Evolutionary conservation across 306 rosid genomes (phyloP).

Genomic region (Trifolium fragiferum): DNA sequence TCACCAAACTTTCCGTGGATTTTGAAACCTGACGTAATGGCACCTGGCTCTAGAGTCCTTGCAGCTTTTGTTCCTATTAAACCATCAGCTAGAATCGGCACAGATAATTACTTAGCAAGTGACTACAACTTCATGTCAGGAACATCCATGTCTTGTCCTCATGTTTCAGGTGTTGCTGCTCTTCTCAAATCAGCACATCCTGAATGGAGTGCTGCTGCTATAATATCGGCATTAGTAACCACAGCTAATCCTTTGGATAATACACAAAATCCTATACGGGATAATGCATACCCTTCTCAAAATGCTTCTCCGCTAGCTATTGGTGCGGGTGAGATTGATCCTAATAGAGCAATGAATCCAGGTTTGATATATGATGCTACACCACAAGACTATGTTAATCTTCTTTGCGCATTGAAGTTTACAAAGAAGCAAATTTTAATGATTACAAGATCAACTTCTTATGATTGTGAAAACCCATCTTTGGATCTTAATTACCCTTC

Average conservation of each 20-base stretch:
- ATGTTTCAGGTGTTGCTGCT: slow-evolving; percentile 42
- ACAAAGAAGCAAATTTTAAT: slow-evolving; percentile 43
- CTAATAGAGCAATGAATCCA: slow-evolving; percentile 61
- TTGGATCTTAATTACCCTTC: slow-evolving; percentile 62
- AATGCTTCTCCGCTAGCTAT: slow-evolving; percentile 56
- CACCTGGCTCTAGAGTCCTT: slow-evolving; percentile 42
- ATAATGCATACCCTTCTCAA: slow-evolving; percentile 27
- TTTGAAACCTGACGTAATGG: slow-evolving; percentile 52
- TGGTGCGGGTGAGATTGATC: slow-evolving; percentile 60
- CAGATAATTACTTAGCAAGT: neutral
- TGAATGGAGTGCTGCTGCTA: slow-evolving; percentile 46
- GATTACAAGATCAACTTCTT: slow-evolving; percentile 48
- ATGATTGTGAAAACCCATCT: slow-evolving; percentile 47
- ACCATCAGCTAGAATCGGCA: neutral
- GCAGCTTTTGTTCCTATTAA: slow-evolving; percentile 38
- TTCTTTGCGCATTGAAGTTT: slow-evolving; percentile 46
- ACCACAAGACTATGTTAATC: slow-evolving; percentile 58
- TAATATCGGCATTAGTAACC: slow-evolving; percentile 43
- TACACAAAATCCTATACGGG: slow-evolving; percentile 44
- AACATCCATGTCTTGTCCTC: slow-evolving; percentile 49
- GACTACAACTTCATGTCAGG: slow-evolving; percentile 43
- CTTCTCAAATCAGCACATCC: slow-evolving; percentile 44
- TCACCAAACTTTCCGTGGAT: slow-evolving; percentile 34
- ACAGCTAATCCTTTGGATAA: slow-evolving; percentile 45
- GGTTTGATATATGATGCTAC: slow-evolving; percentile 60